These are phyloP conservation scores for Mariannaea sp. DNA, from an alignment of 2,329 filamentous ascomycete species.

Conservation along the genomic window DNA sequence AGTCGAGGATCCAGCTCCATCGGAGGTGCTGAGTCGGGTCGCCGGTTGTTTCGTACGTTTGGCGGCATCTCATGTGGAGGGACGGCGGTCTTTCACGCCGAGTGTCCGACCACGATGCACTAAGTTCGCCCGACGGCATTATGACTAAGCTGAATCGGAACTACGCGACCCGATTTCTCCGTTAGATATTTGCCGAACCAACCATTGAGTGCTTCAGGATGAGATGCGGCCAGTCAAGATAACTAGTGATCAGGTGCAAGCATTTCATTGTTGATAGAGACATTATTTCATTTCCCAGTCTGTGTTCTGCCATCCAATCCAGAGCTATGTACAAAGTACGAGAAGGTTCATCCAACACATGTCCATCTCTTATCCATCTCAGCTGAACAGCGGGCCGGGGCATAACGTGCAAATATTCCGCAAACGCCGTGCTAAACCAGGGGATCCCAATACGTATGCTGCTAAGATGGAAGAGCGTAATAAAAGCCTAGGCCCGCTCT, in stretches of 20 bases:
- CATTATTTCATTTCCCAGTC: slow-evolving; percentile 14
- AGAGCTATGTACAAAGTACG: slow-evolving; percentile 11
- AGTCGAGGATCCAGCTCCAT: slow-evolving; percentile 45
- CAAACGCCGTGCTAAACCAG: slow-evolving; percentile 25
- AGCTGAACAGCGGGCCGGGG: slow-evolving; percentile 4
- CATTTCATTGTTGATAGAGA: too few species aligned
- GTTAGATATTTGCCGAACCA: neutral
- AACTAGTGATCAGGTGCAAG: too few species aligned
- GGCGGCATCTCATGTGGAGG: slow-evolving; percentile 22
- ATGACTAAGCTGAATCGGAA: slow-evolving; percentile 33
- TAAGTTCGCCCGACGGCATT: neutral
- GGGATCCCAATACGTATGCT: slow-evolving; percentile 13
- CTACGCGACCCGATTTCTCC: slow-evolving; percentile 15
- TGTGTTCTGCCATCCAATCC: slow-evolving; percentile 13
- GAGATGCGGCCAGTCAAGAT: neutral
- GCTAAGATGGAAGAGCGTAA: slow-evolving; percentile 4
- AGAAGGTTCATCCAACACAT: slow-evolving; percentile 1
- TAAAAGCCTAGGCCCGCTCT: slow-evolving; percentile 2
- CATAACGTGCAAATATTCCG: slow-evolving; percentile 12
- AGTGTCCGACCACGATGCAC: slow-evolving; percentile 34
- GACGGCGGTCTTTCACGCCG: slow-evolving; percentile 41
- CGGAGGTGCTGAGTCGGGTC: slow-evolving; percentile 24
- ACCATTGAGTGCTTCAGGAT: neutral
- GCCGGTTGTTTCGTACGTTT: slow-evolving; percentile 23
- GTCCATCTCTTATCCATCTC: slow-evolving; percentile 17